Percentiles rank a stretch among this genome's conserved stretches.
These are phyloP conservation scores for Flaveria floridana DNA, from an alignment of 140 eudicot genomes.

Conservation along the genomic window DNA sequence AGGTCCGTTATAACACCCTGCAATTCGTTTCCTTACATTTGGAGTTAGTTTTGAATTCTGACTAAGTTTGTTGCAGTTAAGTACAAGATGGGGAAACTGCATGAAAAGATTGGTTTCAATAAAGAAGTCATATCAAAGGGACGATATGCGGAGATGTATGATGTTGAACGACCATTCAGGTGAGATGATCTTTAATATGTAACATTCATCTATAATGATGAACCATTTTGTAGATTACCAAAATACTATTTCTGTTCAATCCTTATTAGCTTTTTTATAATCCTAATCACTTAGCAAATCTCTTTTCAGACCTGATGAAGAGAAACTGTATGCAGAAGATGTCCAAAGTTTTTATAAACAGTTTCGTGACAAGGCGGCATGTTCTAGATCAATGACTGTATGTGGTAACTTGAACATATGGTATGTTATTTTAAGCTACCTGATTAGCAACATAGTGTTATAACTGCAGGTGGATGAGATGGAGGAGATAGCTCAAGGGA, in stretches of 20 bases:
- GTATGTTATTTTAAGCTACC: background rate
- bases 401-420: conserved; percentile 10
- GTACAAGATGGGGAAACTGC: conserved; percentile 57
- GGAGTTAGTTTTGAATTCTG: background rate
- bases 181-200: conserved; percentile 23
- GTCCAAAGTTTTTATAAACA: conserved; percentile 55
- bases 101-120: conserved; percentile 80
- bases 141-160: conserved; percentile 62
- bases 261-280: background rate
- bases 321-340: conserved; percentile 67
- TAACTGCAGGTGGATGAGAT: conserved; percentile 62
- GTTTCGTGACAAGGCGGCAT: conserved; percentile 82
- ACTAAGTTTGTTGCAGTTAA: conserved; percentile 44
- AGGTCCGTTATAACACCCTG: conserved; percentile 31
- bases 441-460: conserved; percentile 16
- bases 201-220: too few species aligned
- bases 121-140: conserved; percentile 82
- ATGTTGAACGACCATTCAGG: conserved; percentile 81
- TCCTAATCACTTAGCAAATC: background rate
- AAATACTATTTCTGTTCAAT: background rate
- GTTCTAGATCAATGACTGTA: conserved; percentile 87
- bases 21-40: background rate
- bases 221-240: background rate
- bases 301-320: conserved; percentile 73
- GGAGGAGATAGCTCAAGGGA: conserved; percentile 98